A percentile compares a stretch with the other conserved stretches of the same genome.
Conservation (phyloP, 2,329 filamentous ascomycete genomes). For the Didymella pinodella region DNA sequence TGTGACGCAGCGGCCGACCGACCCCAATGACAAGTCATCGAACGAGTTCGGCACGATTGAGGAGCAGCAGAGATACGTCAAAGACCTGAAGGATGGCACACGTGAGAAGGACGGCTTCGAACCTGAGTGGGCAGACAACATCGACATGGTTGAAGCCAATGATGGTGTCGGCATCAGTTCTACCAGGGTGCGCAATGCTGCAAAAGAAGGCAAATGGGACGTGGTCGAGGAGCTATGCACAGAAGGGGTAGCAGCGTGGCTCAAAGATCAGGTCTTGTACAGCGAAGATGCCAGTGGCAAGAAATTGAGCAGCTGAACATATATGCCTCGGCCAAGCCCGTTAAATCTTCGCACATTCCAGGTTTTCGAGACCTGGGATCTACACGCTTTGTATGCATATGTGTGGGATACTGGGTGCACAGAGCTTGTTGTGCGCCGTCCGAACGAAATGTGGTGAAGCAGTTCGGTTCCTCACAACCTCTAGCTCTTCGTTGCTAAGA, state of each 20-base stretch:
- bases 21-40: slow-evolving; percentile 50
- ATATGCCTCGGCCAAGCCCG: not conserved
- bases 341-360: not conserved
- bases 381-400: not conserved
- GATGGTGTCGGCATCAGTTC: slow-evolving; percentile 61
- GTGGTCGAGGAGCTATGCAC: slow-evolving; percentile 64
- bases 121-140: slow-evolving; percentile 65
- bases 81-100: slow-evolving; percentile 56
- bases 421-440: not conserved
- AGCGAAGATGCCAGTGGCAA: slow-evolving; percentile 46
- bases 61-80: slow-evolving; percentile 65
- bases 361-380: not conserved
- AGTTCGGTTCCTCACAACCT: not conserved
- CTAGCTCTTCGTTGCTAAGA: too few species aligned
- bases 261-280: slow-evolving; percentile 67
- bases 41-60: slow-evolving; percentile 66
- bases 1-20: slow-evolving; percentile 66
- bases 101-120: slow-evolving; percentile 64
- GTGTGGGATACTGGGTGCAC: not conserved
- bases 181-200: slow-evolving; percentile 69
- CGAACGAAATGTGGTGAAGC: not conserved
- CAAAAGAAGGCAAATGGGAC: slow-evolving; percentile 57
- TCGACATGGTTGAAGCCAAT: slow-evolving; percentile 66
- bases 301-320: slow-evolving; percentile 48
- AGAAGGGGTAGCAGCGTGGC: slow-evolving; percentile 64